Percentiles rank a stretch among this genome's conserved stretches.
Conservation (phyloP, 2,329 filamentous ascomycete species). For the Penicillium corylophilum region DNA sequence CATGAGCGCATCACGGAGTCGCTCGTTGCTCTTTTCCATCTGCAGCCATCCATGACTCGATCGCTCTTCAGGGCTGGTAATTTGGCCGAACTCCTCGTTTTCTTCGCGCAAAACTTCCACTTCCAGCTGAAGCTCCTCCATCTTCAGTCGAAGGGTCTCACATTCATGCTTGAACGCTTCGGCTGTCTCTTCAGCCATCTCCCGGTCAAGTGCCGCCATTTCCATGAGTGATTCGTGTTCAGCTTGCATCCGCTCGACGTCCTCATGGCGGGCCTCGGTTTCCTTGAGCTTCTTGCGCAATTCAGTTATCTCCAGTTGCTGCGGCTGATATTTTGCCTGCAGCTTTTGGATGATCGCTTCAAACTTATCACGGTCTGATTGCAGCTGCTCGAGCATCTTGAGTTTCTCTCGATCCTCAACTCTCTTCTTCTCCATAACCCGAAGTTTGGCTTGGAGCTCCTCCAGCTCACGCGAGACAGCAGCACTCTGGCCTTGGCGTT, state of each 20-base stretch:
- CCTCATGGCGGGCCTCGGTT: slow-evolving; percentile 65
- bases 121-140: slow-evolving; percentile 84
- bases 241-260: slow-evolving; percentile 71
- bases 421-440: slow-evolving; percentile 83
- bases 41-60: slow-evolving; percentile 86
- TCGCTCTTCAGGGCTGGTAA: slow-evolving; percentile 84
- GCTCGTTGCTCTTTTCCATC: slow-evolving; percentile 86
- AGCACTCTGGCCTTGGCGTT: slow-evolving; percentile 48
- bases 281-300: slow-evolving; percentile 77
- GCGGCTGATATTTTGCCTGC: slow-evolving; percentile 81
- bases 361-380: slow-evolving; percentile 56
- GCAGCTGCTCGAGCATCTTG: slow-evolving; percentile 72
- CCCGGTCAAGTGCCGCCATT: slow-evolving; percentile 81
- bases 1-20: slow-evolving; percentile 80
- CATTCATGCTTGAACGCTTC: slow-evolving; percentile 80
- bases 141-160: slow-evolving; percentile 69
- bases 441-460: slow-evolving; percentile 82
- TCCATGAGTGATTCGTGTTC: slow-evolving; percentile 85
- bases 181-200: slow-evolving; percentile 93
- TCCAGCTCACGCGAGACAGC: slow-evolving; percentile 70
- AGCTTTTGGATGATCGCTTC: slow-evolving; percentile 87
- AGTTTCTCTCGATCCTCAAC: slow-evolving; percentile 82
- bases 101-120: slow-evolving; percentile 84
- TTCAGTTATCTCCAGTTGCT: slow-evolving; percentile 75
- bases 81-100: slow-evolving; percentile 77